These are phyloP conservation scores for Neltuma alba DNA, from an alignment of 306 rosid species.

Conservation along the genomic window DNA sequence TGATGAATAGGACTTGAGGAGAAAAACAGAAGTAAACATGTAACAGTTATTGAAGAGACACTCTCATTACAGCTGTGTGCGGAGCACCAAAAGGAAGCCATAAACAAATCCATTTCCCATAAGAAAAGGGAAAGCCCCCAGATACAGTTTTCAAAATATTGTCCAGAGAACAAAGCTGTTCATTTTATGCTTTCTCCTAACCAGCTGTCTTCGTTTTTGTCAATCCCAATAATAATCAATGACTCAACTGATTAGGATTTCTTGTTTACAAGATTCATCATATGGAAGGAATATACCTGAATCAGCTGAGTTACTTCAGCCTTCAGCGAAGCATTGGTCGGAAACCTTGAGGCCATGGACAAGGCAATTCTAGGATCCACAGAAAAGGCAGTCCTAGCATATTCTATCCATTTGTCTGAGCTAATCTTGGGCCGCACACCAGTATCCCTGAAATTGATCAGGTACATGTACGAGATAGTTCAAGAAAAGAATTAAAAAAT, in stretches of 20 bases:
- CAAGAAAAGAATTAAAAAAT: slow-evolving; percentile 11
- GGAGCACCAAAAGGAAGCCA: neutral
- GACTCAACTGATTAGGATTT: slow-evolving; percentile 28
- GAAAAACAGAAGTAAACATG: neutral
- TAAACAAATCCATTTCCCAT: neutral
- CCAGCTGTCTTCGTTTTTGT: too few species aligned
- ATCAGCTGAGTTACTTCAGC: slow-evolving; percentile 87
- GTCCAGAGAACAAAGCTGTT: neutral
- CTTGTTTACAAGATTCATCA: slow-evolving; percentile 24
- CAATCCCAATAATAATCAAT: slow-evolving; percentile 17
- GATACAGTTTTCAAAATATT: neutral
- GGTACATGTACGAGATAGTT: slow-evolving; percentile 22
- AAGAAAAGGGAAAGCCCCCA: neutral
- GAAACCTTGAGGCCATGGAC: slow-evolving; percentile 84
- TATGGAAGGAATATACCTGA: slow-evolving; percentile 57
- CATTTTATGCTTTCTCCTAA: neutral
- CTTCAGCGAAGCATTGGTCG: slow-evolving; percentile 75
- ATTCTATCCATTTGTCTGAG: slow-evolving; percentile 90
- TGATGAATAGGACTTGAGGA: neutral
- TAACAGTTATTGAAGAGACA: neutral
- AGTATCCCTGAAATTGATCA: slow-evolving; percentile 62
- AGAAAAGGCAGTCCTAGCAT: slow-evolving; percentile 88
- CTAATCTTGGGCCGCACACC: slow-evolving; percentile 68
- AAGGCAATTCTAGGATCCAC: slow-evolving; percentile 94
- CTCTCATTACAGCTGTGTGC: neutral